Evolutionary conservation across 2,329 filamentous ascomycete species (phyloP).

Genomic region (Trichoderma hamatum): DNA sequence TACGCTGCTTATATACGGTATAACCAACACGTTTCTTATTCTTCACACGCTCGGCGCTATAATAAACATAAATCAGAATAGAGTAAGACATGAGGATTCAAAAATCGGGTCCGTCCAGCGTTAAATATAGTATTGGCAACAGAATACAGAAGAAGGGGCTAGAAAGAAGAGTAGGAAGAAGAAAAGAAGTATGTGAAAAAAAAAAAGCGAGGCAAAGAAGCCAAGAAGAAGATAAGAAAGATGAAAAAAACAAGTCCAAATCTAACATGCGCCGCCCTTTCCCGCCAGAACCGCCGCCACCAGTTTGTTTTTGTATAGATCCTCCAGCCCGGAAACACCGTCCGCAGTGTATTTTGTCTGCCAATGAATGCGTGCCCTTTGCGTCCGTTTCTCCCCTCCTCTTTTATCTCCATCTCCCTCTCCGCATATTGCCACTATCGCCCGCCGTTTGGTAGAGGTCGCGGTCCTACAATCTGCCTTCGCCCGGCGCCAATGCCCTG

Average conservation of each 20-base stretch:
- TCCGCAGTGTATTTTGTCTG: slow-evolving; percentile 3
- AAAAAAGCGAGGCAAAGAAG: neutral
- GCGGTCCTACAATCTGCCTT: slow-evolving; percentile 78
- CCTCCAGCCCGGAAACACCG: slow-evolving; percentile 10
- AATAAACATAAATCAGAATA: neutral
- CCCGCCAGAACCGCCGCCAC: slow-evolving; percentile 7
- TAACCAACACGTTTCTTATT: neutral
- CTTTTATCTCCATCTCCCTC: neutral
- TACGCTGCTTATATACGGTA: too few relatives aligned
- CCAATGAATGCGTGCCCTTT: neutral
- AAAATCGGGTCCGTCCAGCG: neutral
- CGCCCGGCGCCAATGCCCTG: slow-evolving; percentile 70
- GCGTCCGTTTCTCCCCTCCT: neutral
- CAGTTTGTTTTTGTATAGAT: slow-evolving; percentile 4
- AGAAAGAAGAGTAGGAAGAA: neutral
- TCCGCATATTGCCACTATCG: slow-evolving; percentile 29
- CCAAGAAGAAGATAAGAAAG: neutral
- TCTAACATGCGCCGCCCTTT: slow-evolving; percentile 18
- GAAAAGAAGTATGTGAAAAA: neutral
- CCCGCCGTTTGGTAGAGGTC: slow-evolving; percentile 60
- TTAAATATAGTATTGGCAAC: neutral
- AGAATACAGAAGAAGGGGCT: neutral
- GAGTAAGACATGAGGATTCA: neutral
- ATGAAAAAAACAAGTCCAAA: slow-evolving; percentile 4
- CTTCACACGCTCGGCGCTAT: neutral